Conservation (phyloP, 306 rosid genomes). For the Biancaea sappan region DNA sequence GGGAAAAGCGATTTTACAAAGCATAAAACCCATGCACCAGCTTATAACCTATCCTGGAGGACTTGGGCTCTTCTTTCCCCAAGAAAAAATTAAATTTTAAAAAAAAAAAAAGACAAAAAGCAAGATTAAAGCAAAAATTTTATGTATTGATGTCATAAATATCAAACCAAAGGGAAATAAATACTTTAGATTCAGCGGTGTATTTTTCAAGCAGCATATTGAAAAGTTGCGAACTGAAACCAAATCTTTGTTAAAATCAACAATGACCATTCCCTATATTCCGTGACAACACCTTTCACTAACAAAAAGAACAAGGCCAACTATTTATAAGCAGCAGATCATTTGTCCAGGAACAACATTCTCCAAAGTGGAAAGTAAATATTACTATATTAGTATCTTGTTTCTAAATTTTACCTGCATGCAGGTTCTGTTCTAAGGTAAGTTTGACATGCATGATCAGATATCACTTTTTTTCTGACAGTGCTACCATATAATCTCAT, state of each 20-base stretch:
- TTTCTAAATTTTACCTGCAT: constrained; percentile 7
- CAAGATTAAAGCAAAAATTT: neutral
- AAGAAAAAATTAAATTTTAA: neutral
- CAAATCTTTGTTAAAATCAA: neutral
- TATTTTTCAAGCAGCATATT: constrained; percentile 19
- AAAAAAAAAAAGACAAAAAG: constrained; percentile 6
- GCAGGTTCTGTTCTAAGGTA: neutral
- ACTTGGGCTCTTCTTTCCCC: neutral
- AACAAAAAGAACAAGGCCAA: neutral
- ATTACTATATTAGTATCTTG: constrained; percentile 17
- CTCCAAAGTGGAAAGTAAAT: neutral
- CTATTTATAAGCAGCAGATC: neutral
- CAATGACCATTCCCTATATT: constrained; percentile 23
- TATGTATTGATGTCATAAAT: neutral
- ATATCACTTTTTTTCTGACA: constrained; percentile 6
- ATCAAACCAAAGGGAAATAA: neutral
- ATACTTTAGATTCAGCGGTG: constrained; percentile 12
- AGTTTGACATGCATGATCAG: constrained; percentile 8
- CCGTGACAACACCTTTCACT: neutral
- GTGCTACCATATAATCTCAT: neutral
- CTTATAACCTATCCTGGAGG: constrained; percentile 22
- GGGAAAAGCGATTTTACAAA: constrained; percentile 6
- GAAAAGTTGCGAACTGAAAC: neutral
- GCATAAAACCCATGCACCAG: constrained; percentile 29
- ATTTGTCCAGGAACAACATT: neutral